These are phyloP conservation scores for Pseudomonodictys pantanalensis DNA, from an alignment of 495 filamentous ascomycete genomes.

Conservation along the genomic window DNA sequence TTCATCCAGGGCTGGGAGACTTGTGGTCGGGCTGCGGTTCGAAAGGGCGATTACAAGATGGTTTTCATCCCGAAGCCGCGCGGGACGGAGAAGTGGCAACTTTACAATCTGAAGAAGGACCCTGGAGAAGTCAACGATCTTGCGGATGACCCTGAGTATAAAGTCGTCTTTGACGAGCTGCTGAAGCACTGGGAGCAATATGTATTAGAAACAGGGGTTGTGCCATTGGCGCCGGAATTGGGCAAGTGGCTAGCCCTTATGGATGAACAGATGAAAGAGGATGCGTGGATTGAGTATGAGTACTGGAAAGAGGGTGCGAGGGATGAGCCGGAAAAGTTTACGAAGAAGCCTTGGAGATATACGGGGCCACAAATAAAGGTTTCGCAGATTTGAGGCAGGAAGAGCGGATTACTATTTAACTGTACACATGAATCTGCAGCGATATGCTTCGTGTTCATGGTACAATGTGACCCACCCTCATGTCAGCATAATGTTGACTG, in stretches of 20 bases:
- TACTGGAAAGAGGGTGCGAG: slow-evolving; percentile 63
- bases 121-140: slow-evolving; percentile 40
- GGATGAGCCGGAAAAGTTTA: slow-evolving; percentile 56
- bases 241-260: slow-evolving; percentile 55
- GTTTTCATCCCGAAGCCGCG: slow-evolving; percentile 40
- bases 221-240: slow-evolving; percentile 42
- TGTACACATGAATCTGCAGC: too few relatives aligned
- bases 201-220: slow-evolving; percentile 59
- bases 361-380: too few relatives aligned
- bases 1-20: slow-evolving; percentile 42
- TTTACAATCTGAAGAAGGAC: slow-evolving; percentile 38
- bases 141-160: slow-evolving; percentile 33
- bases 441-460: too few relatives aligned
- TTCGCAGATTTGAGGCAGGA: too few relatives aligned
- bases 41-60: slow-evolving; percentile 39
- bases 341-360: too few relatives aligned
- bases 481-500: too few relatives aligned
- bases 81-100: slow-evolving; percentile 39
- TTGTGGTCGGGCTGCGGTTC: slow-evolving; percentile 38
- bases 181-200: slow-evolving; percentile 58
- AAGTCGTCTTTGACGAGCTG: slow-evolving; percentile 32
- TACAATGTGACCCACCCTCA: too few relatives aligned
- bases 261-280: slow-evolving; percentile 65
- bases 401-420: too few relatives aligned
- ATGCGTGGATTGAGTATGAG: slow-evolving; percentile 68